Base-by-base conservation (phyloP, 2,329 filamentous ascomycete genomes). In the Alternaria consortialis region DNA sequence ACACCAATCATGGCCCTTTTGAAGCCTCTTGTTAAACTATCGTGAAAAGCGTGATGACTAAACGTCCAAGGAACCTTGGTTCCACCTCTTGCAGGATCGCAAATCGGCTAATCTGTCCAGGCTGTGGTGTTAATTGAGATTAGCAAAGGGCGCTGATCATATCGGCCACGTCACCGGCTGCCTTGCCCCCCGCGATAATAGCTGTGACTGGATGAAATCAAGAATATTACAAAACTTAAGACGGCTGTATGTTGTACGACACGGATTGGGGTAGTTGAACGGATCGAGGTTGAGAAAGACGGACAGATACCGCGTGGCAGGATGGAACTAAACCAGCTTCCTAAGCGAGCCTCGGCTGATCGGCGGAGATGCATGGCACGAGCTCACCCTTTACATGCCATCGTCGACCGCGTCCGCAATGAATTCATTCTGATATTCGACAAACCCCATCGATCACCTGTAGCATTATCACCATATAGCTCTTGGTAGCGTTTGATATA, bases 271-370 rank as follows among this genome's bases (percentile, higher is more conserved):
- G 20, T 15, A 39, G 8, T n/a, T 17, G 17, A 39, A 39, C 37
- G 37, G 37, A 20, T 39, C 37, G n/a, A n/a, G 23, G 13, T n/a
- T 51, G 34, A 37, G 20, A 34, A 27, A 20, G 29, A 46, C 31
- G 27, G 20, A 23, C 29, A 29, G 29, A 48, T 34, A 17, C 29
- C 29, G 29, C 23, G 44, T 17, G 44, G n/a, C 44, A 6, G 12
- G 23, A 12, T 23, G 44, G 15, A 40, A 34, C 27, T 31, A 40
- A 54, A n/a, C 48, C 40, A 15, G n/a, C 15, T 12, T n/a, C 40
- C 40, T 54, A 36, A 36, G 50, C 42, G 42, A 40, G 15, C 27
- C 50, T 58, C 51, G 56, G 42, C 42, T 34, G 23, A 34, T 27
- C 9, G 44, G 44, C 29, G 29, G 29, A n/a, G 44, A 34, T 34